Base-by-base conservation (phyloP, 148 eudicot species). In the Drosera capensis region DNA sequence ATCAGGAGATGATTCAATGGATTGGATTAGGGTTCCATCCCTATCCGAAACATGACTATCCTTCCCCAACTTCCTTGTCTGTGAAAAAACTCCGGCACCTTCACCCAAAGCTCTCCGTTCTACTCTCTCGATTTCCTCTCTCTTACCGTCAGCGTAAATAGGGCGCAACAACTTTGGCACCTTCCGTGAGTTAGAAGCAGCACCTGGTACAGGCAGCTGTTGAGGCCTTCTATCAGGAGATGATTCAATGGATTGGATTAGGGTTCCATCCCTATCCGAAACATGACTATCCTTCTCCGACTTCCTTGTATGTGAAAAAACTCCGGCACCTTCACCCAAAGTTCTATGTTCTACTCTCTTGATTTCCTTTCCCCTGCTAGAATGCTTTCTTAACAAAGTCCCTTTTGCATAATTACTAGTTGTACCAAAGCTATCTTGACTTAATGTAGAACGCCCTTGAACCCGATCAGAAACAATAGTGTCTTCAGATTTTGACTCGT, bases 121-220 rank as follows among this genome's bases (percentile, higher is more conserved):
- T n/a, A n/a, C n/a, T n/a, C n/a, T n/a, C n/a, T n/a, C n/a, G n/a
- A n/a, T n/a, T n/a, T n/a, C 96, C 96, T 94, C 82, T 54, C 75
- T 79, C 51, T 57, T 77, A 40, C 76, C 82, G 70, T 72, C 78
- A 28, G 82, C 80, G 71, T 58, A 63, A 25, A 70, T 60, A 49
- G 63, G 54, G 38, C 60, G 64, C 16, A 73, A 56, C 37, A 58
- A 54, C 48, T 69, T 77, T 38, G 52, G 42, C 23, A 51, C 66
- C 34, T 19, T 54, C 56, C 18, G 20, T 22, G 20, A 50, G 54
- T 36, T 45, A 45, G 51, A 48, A 48, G 54, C 45, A 46, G 52
- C 52, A 42, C 23, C 62, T 45, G 43, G 51, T 15, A 15, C 23
- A 21, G 52, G 29, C 22, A 49, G 43, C 11, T 45, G 41, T 36